Conservation (phyloP, 176 grass and related monocot species). For the Oryza longistaminata region DNA sequence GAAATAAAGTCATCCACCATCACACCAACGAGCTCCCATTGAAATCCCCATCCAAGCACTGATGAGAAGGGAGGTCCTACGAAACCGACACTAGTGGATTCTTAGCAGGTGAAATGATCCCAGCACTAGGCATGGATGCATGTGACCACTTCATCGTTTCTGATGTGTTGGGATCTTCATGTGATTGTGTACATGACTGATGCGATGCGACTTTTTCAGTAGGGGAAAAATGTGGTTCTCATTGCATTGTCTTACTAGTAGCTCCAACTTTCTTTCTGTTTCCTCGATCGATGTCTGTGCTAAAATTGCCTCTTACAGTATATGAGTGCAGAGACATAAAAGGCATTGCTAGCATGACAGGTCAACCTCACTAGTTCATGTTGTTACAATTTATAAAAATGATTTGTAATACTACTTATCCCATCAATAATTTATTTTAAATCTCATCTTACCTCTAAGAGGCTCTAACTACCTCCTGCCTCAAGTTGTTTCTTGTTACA, state of each 20-base stretch:
- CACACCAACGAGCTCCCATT: not conserved
- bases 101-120: not conserved
- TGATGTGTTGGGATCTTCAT: not conserved
- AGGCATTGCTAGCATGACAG: not conserved
- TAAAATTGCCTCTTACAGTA: not conserved
- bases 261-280: not conserved
- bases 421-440: no score
- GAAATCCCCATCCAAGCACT: not conserved
- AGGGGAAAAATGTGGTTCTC: not conserved
- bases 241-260: not conserved
- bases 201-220: not conserved
- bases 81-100: not conserved
- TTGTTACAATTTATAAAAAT: no score
- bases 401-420: no score
- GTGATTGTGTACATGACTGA: constrained; percentile 1
- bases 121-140: not conserved
- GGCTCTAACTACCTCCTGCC: no score
- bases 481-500: no score
- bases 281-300: not conserved
- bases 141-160: not conserved
- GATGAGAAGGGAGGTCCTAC: not conserved
- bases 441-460: no score
- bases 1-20: no score
- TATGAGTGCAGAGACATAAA: not conserved
- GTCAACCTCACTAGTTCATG: not conserved